Evolutionary conservation across 208 protist species (phyloP).

Genomic region (Trypanosoma caninum): DNA sequence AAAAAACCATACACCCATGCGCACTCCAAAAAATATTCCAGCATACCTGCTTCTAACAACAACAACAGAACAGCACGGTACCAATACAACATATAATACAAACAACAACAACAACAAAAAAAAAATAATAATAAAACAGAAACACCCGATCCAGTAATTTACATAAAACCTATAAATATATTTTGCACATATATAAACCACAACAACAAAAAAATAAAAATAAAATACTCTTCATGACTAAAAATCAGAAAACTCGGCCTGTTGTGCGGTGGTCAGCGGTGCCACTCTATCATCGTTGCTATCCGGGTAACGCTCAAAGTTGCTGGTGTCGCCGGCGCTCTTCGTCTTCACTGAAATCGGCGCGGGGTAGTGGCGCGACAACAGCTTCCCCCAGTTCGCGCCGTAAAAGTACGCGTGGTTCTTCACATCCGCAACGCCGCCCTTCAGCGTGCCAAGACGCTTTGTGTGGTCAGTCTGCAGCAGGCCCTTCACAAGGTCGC

Average conservation of each 20-base stretch:
- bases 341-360: constrained; percentile 79
- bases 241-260: constrained; percentile 81
- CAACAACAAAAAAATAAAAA: constrained; percentile 5
- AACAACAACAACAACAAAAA: constrained; percentile 8
- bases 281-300: constrained; percentile 58
- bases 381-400: constrained; percentile 93
- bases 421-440: constrained; percentile 92
- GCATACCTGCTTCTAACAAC: too few species aligned
- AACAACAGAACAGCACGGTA: too few species aligned
- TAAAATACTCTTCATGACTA: constrained; percentile 21
- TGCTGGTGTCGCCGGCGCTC: constrained; percentile 80
- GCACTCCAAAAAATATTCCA: too few species aligned
- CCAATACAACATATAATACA: too few species aligned
- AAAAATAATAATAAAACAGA: constrained; percentile 10
- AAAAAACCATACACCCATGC: too few species aligned
- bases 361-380: constrained; percentile 70
- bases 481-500: constrained; percentile 79
- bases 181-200: neutral
- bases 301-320: constrained; percentile 88
- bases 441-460: constrained; percentile 86
- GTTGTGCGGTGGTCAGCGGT: constrained; percentile 67
- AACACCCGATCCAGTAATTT: too few species aligned
- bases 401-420: constrained; percentile 93
- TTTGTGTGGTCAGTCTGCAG: constrained; percentile 87
- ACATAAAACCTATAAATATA: too few species aligned